These are phyloP conservation scores for Calocera cornea DNA, from an alignment of 768 basidiomycete genomes.

Conservation along the genomic window DNA sequence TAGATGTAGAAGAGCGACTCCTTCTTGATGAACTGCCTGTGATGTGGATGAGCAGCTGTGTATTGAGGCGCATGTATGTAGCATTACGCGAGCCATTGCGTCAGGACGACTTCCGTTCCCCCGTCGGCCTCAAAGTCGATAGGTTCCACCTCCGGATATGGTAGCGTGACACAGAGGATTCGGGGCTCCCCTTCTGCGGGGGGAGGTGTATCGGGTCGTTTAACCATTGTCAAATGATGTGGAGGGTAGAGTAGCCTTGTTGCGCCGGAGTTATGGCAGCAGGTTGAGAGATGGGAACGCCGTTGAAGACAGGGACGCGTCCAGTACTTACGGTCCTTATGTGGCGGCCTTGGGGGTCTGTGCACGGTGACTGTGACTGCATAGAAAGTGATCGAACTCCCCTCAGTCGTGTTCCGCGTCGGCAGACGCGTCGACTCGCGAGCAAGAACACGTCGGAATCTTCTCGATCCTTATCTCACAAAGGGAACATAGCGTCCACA, in stretches of 20 bases:
- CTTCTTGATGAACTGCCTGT: neutral
- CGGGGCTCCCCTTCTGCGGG: neutral
- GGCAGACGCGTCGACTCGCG: too few relatives aligned
- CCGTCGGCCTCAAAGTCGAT: neutral
- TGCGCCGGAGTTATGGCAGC: neutral
- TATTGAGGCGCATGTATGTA: neutral
- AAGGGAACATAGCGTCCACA: neutral
- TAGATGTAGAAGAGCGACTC: conserved; percentile 5
- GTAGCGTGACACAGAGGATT: neutral
- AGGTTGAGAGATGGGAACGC: neutral
- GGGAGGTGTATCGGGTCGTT: neutral
- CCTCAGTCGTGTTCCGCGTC: too few relatives aligned
- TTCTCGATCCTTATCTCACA: neutral
- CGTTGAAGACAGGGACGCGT: neutral
- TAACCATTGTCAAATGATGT: neutral
- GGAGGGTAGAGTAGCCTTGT: neutral
- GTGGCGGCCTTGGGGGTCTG: too few relatives aligned
- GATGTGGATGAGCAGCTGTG: neutral
- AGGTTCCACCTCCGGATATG: neutral
- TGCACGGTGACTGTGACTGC: too few relatives aligned
- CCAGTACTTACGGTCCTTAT: too few relatives aligned
- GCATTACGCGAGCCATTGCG: neutral
- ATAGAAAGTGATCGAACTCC: too few relatives aligned
- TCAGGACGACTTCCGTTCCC: neutral
- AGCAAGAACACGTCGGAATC: neutral